Percentiles rank a stretch among this genome's conserved stretches.
These are phyloP conservation scores for Boletus rubroflammeus DNA, from an alignment of 768 basidiomycete genomes.

Conservation along the genomic window DNA sequence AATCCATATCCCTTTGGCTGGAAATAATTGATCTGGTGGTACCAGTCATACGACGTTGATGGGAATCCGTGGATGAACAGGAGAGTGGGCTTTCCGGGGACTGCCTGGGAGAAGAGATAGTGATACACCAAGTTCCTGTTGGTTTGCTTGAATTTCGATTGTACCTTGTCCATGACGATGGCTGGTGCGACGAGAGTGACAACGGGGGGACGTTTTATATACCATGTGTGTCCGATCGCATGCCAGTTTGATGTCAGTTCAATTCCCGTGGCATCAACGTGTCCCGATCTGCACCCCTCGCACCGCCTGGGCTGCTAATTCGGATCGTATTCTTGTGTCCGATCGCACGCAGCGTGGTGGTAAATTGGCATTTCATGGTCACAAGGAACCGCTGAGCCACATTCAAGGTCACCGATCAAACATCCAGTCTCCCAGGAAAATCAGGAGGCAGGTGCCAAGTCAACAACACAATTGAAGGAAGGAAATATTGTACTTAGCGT, in stretches of 20 bases:
- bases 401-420: not conserved
- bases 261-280: constrained; percentile 11
- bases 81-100: constrained; percentile 34
- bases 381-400: not conserved
- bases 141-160: constrained; percentile 34
- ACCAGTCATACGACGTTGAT: constrained; percentile 42
- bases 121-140: constrained; percentile 35
- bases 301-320: constrained; percentile 14
- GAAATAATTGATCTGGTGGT: constrained; percentile 38
- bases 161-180: constrained; percentile 24
- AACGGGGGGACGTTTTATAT: constrained; percentile 8
- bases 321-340: constrained; percentile 1
- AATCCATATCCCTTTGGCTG: constrained; percentile 39
- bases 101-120: constrained; percentile 31
- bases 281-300: constrained; percentile 15
- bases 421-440: not conserved
- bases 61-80: constrained; percentile 47
- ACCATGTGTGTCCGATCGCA: constrained; percentile 8
- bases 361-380: not conserved
- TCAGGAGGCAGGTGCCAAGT: not conserved
- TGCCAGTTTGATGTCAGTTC: constrained; percentile 7
- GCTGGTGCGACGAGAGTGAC: not conserved
- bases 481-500: not conserved
- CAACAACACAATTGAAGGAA: not conserved
- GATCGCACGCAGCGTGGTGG: not conserved